Base-by-base conservation (phyloP, 2,329 filamentous ascomycete species). In the Curvularia verruculosa region DNA sequence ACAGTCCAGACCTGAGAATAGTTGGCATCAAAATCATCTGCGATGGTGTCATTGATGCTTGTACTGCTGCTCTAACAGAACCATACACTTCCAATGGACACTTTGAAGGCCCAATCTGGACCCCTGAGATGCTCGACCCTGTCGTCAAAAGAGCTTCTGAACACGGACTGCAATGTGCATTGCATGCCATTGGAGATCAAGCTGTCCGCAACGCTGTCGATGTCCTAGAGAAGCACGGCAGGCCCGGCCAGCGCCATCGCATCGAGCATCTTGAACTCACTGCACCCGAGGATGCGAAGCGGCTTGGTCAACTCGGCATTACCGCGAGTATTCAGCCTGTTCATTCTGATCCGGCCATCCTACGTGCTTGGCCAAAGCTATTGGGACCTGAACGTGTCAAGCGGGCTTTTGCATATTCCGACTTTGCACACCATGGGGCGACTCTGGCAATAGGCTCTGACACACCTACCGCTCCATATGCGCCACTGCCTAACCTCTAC, bases 291-390 rank as follows among this genome's bases (percentile, higher is more conserved):
- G 87, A 89, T 63, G 86, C 84, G 0, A 76, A 67, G 2, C 77
- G 86, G 1, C 79, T 89, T 0, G 86, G 85, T 5, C 67, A 76
- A 23, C 75, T 87, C 3, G 85, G 86, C 47, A 87, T 89, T 73
- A 96, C 92, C 54, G 93, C 96, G 58, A 90, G 90, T 54, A 96
- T 96, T 63, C 91, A 96, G 80, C 95, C 92, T 21, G 96, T 96
- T 79, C 96, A 92, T 75, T 90, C 92, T 64, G 92, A 96, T 70
- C 87, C 87, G 0, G 84, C 85, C 0, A 86, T 88, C 53, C 75
- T 89, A 3, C 77, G 81, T 26, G 85, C 84, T 0, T 89, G 87
- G 84, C 84, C 84, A 0, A 74, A 78, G 7, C 79, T 89, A 15
- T 74, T 89, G 3, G 86, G 85, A 1, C 65, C 72, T 1, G 74